phyloP scores from a whole-genome alignment of 2,329 filamentous ascomycete species.

The Mycogone perniciosa region DNA sequence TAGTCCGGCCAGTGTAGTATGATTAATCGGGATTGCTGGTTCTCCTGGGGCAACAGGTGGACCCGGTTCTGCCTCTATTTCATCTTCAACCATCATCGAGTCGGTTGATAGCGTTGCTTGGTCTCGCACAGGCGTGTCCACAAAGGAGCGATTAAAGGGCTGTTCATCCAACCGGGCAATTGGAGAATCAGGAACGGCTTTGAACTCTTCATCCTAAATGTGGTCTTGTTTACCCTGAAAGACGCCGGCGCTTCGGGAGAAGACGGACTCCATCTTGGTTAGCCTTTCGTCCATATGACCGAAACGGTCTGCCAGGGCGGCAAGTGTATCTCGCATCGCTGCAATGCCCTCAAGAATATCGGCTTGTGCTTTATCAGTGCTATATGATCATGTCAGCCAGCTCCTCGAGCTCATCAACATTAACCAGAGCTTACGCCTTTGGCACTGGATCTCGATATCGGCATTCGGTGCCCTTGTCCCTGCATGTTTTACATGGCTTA shows the following conservation, averaged over 20 bases:
- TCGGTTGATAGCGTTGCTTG: conserved; percentile 17
- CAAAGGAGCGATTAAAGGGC: conserved; percentile 14
- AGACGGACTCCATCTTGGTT: conserved; percentile 27
- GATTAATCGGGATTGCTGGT: conserved; percentile 71
- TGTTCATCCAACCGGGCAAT: conserved; percentile 9
- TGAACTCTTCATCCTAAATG: conserved; percentile 15
- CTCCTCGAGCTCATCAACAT: neutral
- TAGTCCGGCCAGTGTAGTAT: conserved; percentile 81
- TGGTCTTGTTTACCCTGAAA: conserved; percentile 20
- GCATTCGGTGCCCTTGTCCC: conserved; percentile 76
- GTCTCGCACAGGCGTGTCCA: conserved; percentile 18
- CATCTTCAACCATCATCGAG: conserved; percentile 36
- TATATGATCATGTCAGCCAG: conserved; percentile 17
- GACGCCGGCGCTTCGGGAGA: conserved; percentile 16
- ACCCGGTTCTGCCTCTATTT: conserved; percentile 45
- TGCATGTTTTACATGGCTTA: conserved; percentile 77
- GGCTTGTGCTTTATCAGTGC: conserved; percentile 52
- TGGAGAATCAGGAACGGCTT: conserved; percentile 18
- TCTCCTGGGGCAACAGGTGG: conserved; percentile 51
- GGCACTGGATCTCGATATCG: conserved; percentile 87
- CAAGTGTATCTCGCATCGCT: conserved; percentile 33
- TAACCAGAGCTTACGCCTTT: conserved; percentile 62
- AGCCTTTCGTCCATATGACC: conserved; percentile 32
- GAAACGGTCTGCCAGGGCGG: conserved; percentile 31
- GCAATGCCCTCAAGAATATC: conserved; percentile 52